These are phyloP conservation scores for Ramichloridium luteum DNA, from an alignment of 2,329 filamentous ascomycete species.

Conservation along the genomic window DNA sequence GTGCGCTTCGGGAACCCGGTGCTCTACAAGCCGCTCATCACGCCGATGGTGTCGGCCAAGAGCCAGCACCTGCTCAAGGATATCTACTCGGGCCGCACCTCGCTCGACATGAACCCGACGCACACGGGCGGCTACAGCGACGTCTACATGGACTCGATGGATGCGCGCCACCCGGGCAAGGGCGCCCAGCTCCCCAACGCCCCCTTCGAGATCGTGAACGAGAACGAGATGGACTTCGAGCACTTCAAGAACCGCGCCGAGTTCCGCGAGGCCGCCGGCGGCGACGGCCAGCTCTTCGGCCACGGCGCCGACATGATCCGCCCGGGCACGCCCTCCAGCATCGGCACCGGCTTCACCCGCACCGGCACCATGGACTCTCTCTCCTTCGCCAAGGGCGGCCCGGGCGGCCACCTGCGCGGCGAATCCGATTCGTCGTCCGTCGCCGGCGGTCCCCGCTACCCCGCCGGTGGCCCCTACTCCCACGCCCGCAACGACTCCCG, in stretches of 20 bases:
- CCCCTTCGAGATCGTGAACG: slow-evolving; percentile 82
- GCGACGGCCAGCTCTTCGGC: slow-evolving; percentile 47
- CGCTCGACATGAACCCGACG: slow-evolving; percentile 51
- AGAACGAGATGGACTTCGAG: slow-evolving; percentile 75
- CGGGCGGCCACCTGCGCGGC: neutral
- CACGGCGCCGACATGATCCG: slow-evolving; percentile 46
- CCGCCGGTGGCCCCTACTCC: slow-evolving; percentile 4
- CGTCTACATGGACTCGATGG: slow-evolving; percentile 75
- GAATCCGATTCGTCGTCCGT: neutral
- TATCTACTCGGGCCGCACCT: slow-evolving; percentile 64
- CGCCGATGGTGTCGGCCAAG: slow-evolving; percentile 89
- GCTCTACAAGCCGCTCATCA: slow-evolving; percentile 77
- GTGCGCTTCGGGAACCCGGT: slow-evolving; percentile 82
- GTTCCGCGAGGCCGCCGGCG: slow-evolving; percentile 78
- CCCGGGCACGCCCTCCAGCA: slow-evolving; percentile 49
- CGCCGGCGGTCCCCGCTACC: neutral
- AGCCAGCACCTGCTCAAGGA: slow-evolving; percentile 76
- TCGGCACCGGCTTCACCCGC: slow-evolving; percentile 23
- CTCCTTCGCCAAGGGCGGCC: slow-evolving; percentile 7
- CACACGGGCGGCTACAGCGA: slow-evolving; percentile 65
- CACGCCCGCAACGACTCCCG: slow-evolving; percentile 10
- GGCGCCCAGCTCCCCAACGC: slow-evolving; percentile 11
- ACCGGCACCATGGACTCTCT: slow-evolving; percentile 21
- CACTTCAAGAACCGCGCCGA: slow-evolving; percentile 85
- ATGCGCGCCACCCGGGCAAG: slow-evolving; percentile 45